phyloP scores from a whole-genome alignment of 805 yeast species.

The Lipomyces starkeyi region DNA sequence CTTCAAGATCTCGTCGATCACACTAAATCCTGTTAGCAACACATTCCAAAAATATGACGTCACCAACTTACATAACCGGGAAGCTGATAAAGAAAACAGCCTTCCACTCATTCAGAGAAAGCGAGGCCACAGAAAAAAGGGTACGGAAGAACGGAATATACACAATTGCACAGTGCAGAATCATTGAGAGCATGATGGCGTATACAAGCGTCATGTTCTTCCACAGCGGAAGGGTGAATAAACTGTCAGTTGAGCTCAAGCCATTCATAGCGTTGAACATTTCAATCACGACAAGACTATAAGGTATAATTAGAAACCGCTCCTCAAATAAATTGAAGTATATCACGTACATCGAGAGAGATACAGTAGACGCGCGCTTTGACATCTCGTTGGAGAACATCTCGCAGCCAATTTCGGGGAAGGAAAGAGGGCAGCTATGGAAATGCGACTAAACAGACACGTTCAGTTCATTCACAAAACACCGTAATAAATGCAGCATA shows the following conservation, averaged over 20 bases:
- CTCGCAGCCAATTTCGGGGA: slow-evolving; percentile 45
- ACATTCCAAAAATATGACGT: background rate
- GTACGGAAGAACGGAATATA: slow-evolving; percentile 48
- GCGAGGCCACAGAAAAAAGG: slow-evolving; percentile 47
- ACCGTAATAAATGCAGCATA: background rate
- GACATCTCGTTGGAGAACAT: slow-evolving; percentile 45
- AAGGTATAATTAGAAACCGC: background rate
- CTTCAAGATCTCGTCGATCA: slow-evolving; percentile 50
- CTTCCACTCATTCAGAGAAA: slow-evolving; percentile 47
- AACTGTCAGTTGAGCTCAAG: slow-evolving; percentile 49
- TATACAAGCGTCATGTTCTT: slow-evolving; percentile 48
- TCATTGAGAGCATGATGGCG: slow-evolving; percentile 49
- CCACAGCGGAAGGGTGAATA: slow-evolving; percentile 51
- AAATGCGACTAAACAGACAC: slow-evolving; percentile 42
- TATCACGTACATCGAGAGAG: slow-evolving; percentile 44
- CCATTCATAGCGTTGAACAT: slow-evolving; percentile 53
- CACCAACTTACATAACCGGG: slow-evolving; percentile 46
- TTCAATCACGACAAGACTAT: slow-evolving; percentile 48
- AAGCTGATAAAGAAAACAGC: slow-evolving; percentile 47
- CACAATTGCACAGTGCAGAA: slow-evolving; percentile 46
- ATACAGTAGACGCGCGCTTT: slow-evolving; percentile 49
- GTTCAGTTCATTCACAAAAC: background rate
- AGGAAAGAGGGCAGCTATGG: slow-evolving; percentile 45
- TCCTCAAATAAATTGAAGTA: background rate
- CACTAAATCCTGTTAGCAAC: background rate